Percentiles rank a stretch among this genome's conserved stretches.
Evolutionary conservation across 2,329 filamentous ascomycete genomes (phyloP).

Genomic region (Claviceps digitariae): DNA sequence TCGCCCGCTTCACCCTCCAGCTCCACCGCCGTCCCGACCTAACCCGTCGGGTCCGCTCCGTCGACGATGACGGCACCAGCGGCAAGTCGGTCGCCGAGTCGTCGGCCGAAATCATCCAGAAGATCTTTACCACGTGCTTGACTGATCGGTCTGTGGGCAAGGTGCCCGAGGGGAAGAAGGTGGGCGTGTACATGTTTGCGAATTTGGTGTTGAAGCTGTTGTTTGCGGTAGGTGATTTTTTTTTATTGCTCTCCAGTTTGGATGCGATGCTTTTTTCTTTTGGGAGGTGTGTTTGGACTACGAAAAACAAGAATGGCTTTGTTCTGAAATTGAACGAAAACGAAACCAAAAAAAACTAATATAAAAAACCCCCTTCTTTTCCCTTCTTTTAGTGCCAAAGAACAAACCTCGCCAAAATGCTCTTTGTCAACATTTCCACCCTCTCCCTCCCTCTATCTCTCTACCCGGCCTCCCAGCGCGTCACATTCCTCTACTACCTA

Average conservation of each 20-base stretch:
- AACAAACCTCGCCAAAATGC: slow-evolving; percentile 69
- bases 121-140: slow-evolving; percentile 81
- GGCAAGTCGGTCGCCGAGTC: slow-evolving; percentile 72
- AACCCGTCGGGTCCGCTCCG: slow-evolving; percentile 48
- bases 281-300: not conserved
- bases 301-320: not conserved
- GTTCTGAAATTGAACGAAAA: not conserved
- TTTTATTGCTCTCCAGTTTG: too few species aligned
- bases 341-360: not conserved
- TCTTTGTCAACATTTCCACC: slow-evolving; percentile 77
- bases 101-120: slow-evolving; percentile 78
- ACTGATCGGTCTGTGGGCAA: slow-evolving; percentile 61
- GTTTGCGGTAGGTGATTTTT: slow-evolving; percentile 48
- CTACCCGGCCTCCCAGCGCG: slow-evolving; percentile 75
- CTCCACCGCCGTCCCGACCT: slow-evolving; percentile 71
- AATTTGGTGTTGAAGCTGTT: slow-evolving; percentile 82
- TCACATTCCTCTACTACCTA: slow-evolving; percentile 90
- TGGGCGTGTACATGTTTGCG: slow-evolving; percentile 82
- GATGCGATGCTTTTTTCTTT: not conserved
- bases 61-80: slow-evolving; percentile 44
- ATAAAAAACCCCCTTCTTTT: not conserved
- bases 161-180: slow-evolving; percentile 68
- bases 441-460: slow-evolving; percentile 68
- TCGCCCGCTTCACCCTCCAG: slow-evolving; percentile 72
- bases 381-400: slow-evolving; percentile 50